Base-by-base conservation (phyloP, 2,329 filamentous ascomycete genomes). In the Triangularia setosa region DNA sequence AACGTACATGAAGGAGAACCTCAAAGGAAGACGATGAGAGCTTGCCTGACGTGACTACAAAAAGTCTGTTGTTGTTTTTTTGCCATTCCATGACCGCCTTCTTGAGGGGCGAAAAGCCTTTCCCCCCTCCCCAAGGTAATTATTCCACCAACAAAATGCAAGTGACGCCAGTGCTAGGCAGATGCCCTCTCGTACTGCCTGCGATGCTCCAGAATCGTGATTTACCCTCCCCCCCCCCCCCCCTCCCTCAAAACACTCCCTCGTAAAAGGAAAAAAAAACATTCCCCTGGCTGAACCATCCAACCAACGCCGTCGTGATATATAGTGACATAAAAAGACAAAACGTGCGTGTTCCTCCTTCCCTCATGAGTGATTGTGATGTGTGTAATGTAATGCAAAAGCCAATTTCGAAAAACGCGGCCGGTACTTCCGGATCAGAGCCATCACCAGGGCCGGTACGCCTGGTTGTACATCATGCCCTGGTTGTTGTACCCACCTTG, bases 401-500 rank as follows among this genome's bases (percentile, higher is more conserved):
- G 58, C 33, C 27, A 44, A 40, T 23, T 18, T 25, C 33, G 35
- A 4, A 33, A 25, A 25, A 44, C 4, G 25, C n/a, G 9, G 21
- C 33, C 57, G 44, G 44, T 48, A 28, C 28, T 60, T 25, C 24
- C 57, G 12, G 27, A 21, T 44, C 35, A 57, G 65, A 64, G 65
- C 69, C 69, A 92, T 89, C 90, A 93, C 75, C 89, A 83, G 74
- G 83, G 81, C 77, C 88, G 25, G 25, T 25, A 88, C 76, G 86
- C 87, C 76, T 85, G 83, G 79, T 84, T 85, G 77, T 96, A 96
- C 85, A 96, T 91, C 87, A 92, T 90, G 79, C 83, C 88, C 74
- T 87, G 86, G 64, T 72, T 72, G 77, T 90, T 93, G 87, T 96
- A 97, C 90, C 92, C 93, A 95, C 92, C 92, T 94, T 96, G 90